Evolutionary conservation across 2,329 filamentous ascomycete genomes (phyloP).

Genomic region (Cladosporium sphaerospermum): DNA sequence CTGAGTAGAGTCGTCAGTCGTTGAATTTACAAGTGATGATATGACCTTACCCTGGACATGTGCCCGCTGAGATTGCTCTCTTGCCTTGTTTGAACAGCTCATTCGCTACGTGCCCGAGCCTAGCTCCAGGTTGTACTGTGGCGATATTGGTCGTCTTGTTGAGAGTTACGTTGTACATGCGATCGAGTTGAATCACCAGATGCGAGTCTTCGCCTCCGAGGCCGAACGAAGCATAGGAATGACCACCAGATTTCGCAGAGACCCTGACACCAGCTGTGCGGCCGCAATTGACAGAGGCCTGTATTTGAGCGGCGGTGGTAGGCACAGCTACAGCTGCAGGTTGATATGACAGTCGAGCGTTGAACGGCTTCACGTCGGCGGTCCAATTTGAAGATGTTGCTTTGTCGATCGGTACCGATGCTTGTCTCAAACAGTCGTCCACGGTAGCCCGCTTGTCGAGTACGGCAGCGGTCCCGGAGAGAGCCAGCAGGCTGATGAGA

Average conservation of each 20-base stretch:
- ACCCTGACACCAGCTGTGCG: slow-evolving; percentile 7
- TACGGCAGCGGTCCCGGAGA: background rate
- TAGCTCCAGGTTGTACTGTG: slow-evolving; percentile 13
- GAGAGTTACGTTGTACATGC: slow-evolving; percentile 12
- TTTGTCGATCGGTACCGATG: slow-evolving; percentile 2
- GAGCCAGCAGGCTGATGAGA: background rate
- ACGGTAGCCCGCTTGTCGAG: slow-evolving; percentile 1
- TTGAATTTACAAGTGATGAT: background rate
- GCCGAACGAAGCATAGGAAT: slow-evolving; percentile 12
- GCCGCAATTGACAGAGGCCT: slow-evolving; percentile 12
- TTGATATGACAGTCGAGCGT: slow-evolving; percentile 2
- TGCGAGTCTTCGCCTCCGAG: slow-evolving; percentile 13
- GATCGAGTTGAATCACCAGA: slow-evolving; percentile 13
- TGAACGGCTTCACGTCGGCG: slow-evolving; percentile 9
- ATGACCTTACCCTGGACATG: slow-evolving; percentile 12
- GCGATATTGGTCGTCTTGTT: slow-evolving; percentile 13
- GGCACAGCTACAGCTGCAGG: slow-evolving; percentile 8
- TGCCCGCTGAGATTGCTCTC: slow-evolving; percentile 14
- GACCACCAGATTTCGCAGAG: slow-evolving; percentile 11
- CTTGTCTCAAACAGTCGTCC: slow-evolving; percentile 6
- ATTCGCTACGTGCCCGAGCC: slow-evolving; percentile 13
- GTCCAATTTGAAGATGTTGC: slow-evolving; percentile 4
- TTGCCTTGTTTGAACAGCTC: slow-evolving; percentile 13
- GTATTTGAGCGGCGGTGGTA: slow-evolving; percentile 4
- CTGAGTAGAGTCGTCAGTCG: background rate